phyloP scores from a whole-genome alignment of 163 green algal species.

The Trebouxia gelatinosa region DNA sequence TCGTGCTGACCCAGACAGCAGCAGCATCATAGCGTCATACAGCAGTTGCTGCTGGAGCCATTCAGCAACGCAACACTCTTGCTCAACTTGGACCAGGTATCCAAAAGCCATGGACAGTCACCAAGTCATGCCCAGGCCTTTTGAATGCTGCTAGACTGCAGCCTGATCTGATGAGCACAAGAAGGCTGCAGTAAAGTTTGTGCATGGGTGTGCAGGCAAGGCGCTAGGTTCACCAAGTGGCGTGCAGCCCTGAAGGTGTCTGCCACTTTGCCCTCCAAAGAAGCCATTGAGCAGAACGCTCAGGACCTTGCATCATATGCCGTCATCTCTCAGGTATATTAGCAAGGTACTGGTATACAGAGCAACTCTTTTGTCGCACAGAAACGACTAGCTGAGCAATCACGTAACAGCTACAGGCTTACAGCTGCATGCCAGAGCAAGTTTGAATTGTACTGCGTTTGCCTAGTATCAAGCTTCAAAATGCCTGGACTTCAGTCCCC shows the following conservation, averaged over 20 bases:
- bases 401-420: no score
- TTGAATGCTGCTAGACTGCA: neutral
- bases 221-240: conserved; percentile 82
- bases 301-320: conserved; percentile 79
- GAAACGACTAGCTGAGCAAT: no score
- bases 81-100: neutral
- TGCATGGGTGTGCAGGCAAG: conserved; percentile 35
- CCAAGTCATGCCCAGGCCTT: neutral
- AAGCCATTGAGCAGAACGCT: conserved; percentile 67
- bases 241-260: conserved; percentile 62
- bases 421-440: no score
- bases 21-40: neutral
- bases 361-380: neutral
- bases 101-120: neutral
- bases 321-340: conserved; percentile 69
- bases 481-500: no score
- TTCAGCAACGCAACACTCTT: neutral
- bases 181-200: neutral
- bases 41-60: neutral
- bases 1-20: neutral
- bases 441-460: no score
- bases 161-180: neutral
- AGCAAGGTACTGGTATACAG: no score
- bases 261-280: conserved; percentile 46
- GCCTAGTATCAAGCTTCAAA: no score